Evolutionary conservation across 148 eudicot species (phyloP).

Genomic region (Rhododendron simsii): DNA sequence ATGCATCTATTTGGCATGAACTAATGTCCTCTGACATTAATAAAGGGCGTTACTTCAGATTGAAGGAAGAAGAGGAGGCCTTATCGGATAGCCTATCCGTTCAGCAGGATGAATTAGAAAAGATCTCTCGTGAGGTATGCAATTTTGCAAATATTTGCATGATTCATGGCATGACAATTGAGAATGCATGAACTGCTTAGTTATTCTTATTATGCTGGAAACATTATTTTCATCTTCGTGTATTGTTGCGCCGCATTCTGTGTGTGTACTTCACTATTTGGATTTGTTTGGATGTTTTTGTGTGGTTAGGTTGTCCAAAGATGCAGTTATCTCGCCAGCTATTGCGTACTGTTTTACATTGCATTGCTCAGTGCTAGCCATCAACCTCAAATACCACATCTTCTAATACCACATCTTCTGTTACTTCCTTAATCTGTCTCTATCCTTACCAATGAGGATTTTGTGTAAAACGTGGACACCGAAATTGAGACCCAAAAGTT

Average conservation of each 20-base stretch:
- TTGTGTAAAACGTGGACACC: no score
- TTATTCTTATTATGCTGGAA: slow-evolving; percentile 1
- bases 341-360: not conserved
- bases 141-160: not conserved
- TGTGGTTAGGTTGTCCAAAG: not conserved
- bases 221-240: not conserved
- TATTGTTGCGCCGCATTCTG: not conserved
- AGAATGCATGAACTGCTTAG: not conserved
- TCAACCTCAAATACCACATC: not conserved
- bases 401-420: not conserved
- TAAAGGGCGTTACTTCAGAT: slow-evolving; percentile 36
- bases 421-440: not conserved
- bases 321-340: not conserved
- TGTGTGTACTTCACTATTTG: not conserved
- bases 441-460: not conserved
- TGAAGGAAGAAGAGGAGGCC: slow-evolving; percentile 53
- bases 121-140: slow-evolving; percentile 50
- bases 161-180: not conserved
- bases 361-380: not conserved
- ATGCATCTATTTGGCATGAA: not conserved
- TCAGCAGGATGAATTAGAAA: slow-evolving; percentile 39
- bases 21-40: slow-evolving; percentile 7
- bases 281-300: not conserved
- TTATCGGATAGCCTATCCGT: slow-evolving; percentile 28
- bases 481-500: no score